These are phyloP conservation scores for Candida stauntonica DNA, from an alignment of 805 yeast species.

Conservation along the genomic window DNA sequence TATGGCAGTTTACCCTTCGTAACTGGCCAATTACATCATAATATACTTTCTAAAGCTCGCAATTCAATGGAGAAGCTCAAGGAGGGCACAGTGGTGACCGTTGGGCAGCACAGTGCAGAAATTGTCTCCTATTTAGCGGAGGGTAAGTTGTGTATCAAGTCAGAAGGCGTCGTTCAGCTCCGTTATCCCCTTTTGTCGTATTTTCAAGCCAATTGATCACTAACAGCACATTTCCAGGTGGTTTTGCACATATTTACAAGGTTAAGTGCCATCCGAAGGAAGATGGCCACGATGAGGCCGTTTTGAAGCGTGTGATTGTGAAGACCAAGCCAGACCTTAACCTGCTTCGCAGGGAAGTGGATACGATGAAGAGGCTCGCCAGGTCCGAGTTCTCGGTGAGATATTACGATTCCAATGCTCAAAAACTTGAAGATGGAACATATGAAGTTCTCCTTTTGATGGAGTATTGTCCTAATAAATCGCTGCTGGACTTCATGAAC, in stretches of 20 bases:
- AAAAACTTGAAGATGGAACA: conserved; percentile 44
- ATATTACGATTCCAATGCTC: conserved; percentile 75
- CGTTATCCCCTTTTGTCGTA: no score
- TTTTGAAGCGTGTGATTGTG: conserved; percentile 71
- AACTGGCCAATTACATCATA: no score
- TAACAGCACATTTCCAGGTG: conserved; percentile 50
- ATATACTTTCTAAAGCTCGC: background rate
- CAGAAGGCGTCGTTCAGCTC: background rate
- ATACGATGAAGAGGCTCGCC: conserved; percentile 63
- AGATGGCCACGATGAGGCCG: conserved; percentile 46
- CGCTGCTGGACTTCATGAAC: conserved; percentile 90
- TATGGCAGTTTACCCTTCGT: no score
- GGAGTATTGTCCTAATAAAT: conserved; percentile 89
- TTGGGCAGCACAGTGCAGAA: conserved; percentile 56
- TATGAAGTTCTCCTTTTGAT: conserved; percentile 88
- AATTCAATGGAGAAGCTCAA: conserved; percentile 23
- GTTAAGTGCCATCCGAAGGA: conserved; percentile 51
- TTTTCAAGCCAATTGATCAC: no score
- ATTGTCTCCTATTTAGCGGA: conserved; percentile 57
- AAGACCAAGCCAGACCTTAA: conserved; percentile 65
- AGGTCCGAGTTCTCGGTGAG: conserved; percentile 57
- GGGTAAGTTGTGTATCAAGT: conserved; percentile 36
- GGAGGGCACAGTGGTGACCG: conserved; percentile 53
- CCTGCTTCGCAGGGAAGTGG: conserved; percentile 68
- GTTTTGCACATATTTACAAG: conserved; percentile 75